Conservation (phyloP, 768 basidiomycete species). For the Tulasnella sp. region DNA sequence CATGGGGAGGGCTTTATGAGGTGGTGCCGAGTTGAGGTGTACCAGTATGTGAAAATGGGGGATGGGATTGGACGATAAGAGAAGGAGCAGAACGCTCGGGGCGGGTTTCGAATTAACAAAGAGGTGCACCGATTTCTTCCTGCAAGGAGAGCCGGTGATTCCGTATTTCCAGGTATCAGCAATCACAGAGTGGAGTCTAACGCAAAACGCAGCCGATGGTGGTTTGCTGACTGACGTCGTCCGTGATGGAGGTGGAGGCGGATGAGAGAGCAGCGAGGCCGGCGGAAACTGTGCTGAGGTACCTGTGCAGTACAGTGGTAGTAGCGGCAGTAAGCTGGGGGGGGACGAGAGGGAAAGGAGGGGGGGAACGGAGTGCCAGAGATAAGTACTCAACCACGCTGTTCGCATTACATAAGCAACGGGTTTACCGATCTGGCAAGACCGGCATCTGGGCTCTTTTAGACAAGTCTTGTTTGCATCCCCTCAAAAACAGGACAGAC, state of each 20-base stretch:
- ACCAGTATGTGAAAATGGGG: background rate
- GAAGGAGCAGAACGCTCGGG: too few species aligned
- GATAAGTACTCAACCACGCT: constrained; percentile 5
- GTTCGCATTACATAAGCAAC: background rate
- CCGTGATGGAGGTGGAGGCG: background rate
- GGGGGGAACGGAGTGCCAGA: background rate
- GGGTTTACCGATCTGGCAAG: background rate
- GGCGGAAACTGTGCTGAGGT: background rate
- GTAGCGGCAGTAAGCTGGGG: background rate
- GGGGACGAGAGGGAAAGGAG: background rate
- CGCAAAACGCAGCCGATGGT: too few species aligned
- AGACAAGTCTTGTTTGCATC: background rate
- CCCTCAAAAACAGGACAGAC: background rate
- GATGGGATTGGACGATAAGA: constrained; percentile 13
- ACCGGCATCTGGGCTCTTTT: constrained; percentile 6
- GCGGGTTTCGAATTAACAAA: background rate
- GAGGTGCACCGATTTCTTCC: background rate
- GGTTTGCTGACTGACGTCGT: background rate
- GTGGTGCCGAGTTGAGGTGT: background rate
- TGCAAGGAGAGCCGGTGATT: background rate
- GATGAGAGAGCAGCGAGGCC: background rate
- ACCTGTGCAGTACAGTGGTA: background rate
- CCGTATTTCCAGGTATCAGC: background rate
- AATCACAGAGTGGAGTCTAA: background rate
- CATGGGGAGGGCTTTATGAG: background rate